phyloP scores from a whole-genome alignment of 371 early-diverging fungal species.

The Mucor piriformis region DNA sequence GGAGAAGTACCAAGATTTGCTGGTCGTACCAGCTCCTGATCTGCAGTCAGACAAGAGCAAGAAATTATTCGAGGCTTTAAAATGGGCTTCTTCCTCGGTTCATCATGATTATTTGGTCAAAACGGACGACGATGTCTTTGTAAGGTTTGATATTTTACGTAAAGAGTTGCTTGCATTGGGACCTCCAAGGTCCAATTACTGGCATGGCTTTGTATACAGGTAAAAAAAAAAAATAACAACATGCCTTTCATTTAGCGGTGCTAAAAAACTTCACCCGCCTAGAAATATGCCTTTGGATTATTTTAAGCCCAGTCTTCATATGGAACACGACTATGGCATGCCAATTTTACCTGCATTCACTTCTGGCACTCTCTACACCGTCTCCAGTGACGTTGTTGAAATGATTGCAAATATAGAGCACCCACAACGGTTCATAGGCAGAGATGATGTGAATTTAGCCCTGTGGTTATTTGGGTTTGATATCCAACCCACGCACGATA shows the following conservation, averaged over 20 bases:
- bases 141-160: conserved; percentile 57
- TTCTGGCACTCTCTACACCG: conserved; percentile 55
- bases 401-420: conserved; percentile 35
- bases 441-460: conserved; percentile 55
- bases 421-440: conserved; percentile 54
- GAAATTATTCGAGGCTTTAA: conserved; percentile 58
- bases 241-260: neutral
- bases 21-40: conserved; percentile 64
- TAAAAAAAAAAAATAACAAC: conserved; percentile 13
- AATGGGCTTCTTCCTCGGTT: conserved; percentile 40
- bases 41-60: conserved; percentile 47
- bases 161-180: conserved; percentile 43
- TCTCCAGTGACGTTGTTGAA: conserved; percentile 57
- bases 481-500: conserved; percentile 58
- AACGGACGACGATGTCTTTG: conserved; percentile 66
- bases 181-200: conserved; percentile 39
- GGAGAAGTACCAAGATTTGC: conserved; percentile 48
- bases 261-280: neutral
- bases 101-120: conserved; percentile 61
- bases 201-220: conserved; percentile 66
- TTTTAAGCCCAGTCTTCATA: conserved; percentile 18
- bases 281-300: conserved; percentile 50
- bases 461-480: conserved; percentile 65
- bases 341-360: conserved; percentile 63
- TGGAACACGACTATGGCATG: conserved; percentile 38